Evolutionary conservation across 2,329 filamentous ascomycete species (phyloP).

Genomic region (Ophioceras dolichostomum): DNA sequence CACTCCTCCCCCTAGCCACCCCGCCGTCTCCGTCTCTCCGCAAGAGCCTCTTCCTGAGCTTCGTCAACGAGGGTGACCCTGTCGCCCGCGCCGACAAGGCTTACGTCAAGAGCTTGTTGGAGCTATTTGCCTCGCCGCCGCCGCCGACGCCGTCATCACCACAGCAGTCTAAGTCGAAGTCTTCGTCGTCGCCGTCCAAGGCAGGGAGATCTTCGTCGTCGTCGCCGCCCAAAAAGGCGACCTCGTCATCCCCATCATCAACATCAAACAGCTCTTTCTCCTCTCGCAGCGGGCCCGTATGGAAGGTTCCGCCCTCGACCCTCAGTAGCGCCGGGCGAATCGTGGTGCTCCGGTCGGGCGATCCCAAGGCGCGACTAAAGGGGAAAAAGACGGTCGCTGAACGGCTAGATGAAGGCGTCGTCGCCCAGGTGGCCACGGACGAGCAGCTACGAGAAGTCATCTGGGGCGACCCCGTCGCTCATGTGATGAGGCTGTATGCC

Average conservation of each 20-base stretch:
- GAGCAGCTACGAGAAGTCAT: constrained; percentile 56
- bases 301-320: constrained; percentile 53
- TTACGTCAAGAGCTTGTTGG: constrained; percentile 61
- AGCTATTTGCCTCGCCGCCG: constrained; percentile 52
- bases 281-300: constrained; percentile 26
- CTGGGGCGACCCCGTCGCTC: constrained; percentile 72
- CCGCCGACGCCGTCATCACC: constrained; percentile 21
- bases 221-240: background rate
- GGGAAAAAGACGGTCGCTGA: constrained; percentile 36
- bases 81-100: constrained; percentile 65
- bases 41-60: constrained; percentile 65
- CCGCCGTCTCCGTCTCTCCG: constrained; percentile 32
- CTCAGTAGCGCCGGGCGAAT: constrained; percentile 60
- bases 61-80: constrained; percentile 80
- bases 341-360: constrained; percentile 49
- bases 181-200: background rate
- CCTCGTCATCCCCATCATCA: too few species aligned
- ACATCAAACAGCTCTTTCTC: background rate
- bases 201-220: background rate
- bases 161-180: background rate
- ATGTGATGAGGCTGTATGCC: constrained; percentile 69
- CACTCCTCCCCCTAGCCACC: constrained; percentile 54
- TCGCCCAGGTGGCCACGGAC: constrained; percentile 57
- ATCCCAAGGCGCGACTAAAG: constrained; percentile 21
- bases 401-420: constrained; percentile 44